phyloP scores from a whole-genome alignment of 306 rosid genomes.

The Vigna reflexopilosa region DNA sequence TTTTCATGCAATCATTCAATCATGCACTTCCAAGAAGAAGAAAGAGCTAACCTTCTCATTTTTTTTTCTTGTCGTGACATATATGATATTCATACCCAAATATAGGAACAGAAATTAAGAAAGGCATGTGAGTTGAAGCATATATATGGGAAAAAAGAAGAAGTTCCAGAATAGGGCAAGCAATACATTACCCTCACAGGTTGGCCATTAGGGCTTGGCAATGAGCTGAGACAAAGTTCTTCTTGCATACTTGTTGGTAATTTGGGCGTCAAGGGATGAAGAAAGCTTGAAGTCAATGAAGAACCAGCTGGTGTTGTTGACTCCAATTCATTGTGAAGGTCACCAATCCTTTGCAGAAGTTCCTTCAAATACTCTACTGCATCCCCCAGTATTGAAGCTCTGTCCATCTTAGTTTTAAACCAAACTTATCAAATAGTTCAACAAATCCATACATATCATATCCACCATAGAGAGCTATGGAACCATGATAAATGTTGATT shows the following conservation, averaged over 20 bases:
- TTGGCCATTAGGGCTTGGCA: conserved; percentile 81
- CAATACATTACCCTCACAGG: conserved; percentile 73
- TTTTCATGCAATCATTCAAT: conserved; percentile 4
- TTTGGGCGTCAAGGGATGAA: conserved; percentile 78
- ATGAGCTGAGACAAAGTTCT: conserved; percentile 80
- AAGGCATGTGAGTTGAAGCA: background rate
- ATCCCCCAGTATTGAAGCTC: conserved; percentile 97
- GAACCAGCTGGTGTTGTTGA: conserved; percentile 72
- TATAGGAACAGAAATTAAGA: conserved; percentile 9
- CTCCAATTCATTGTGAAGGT: conserved; percentile 84
- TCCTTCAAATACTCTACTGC: conserved; percentile 94
- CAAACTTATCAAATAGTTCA: conserved; percentile 4
- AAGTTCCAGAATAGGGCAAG: conserved; percentile 3
- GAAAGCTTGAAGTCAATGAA: conserved; percentile 69
- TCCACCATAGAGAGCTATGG: background rate
- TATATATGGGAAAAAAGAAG: conserved; percentile 4
- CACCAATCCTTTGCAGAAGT: conserved; percentile 84
- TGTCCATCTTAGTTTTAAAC: conserved; percentile 73
- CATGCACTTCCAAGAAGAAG: conserved; percentile 12
- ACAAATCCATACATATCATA: background rate
- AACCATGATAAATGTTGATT: background rate
- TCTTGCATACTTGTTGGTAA: conserved; percentile 78
- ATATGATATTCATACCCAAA: background rate
- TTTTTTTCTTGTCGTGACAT: background rate
- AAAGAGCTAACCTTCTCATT: conserved; percentile 11